A percentile compares a stretch with the other conserved stretches of the same genome.
Conservation (phyloP, 106 monocot genomes). For the Triglochin maritima region DNA sequence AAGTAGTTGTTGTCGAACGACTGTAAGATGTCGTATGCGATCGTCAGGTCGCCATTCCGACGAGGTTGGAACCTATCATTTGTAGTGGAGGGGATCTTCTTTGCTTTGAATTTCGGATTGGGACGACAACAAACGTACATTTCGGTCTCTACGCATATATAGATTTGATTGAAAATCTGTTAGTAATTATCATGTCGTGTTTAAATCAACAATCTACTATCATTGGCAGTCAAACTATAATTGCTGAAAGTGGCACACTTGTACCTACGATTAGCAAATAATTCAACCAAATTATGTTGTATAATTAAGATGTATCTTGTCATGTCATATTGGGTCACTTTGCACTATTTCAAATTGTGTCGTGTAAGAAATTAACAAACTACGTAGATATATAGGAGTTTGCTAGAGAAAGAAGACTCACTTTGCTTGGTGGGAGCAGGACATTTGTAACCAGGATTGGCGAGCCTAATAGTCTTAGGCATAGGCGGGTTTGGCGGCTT, state of each 20-base stretch:
- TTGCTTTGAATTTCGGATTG: constrained; percentile 50
- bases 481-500: constrained; percentile 53
- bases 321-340: too few relatives aligned
- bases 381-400: too few relatives aligned
- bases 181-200: too few relatives aligned
- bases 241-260: too few relatives aligned
- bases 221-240: too few relatives aligned
- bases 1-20: constrained; percentile 68
- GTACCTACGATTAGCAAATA: too few relatives aligned
- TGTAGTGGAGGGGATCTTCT: constrained; percentile 21
- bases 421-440: constrained; percentile 39
- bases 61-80: constrained; percentile 55
- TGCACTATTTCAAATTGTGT: too few relatives aligned
- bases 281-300: too few relatives aligned
- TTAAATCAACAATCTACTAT: too few relatives aligned
- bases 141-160: constrained; percentile 13
- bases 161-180: too few relatives aligned
- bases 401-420: constrained; percentile 10
- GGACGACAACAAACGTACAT: constrained; percentile 73
- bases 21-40: constrained; percentile 75
- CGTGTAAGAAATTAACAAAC: too few relatives aligned
- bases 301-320: too few relatives aligned
- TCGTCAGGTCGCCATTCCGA: constrained; percentile 61
- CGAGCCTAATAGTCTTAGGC: constrained; percentile 61
- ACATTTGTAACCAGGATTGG: constrained; percentile 66